These are phyloP conservation scores for Coemansia sp. DNA, from an alignment of 192 early-diverging fungal genomes.

Conservation along the genomic window DNA sequence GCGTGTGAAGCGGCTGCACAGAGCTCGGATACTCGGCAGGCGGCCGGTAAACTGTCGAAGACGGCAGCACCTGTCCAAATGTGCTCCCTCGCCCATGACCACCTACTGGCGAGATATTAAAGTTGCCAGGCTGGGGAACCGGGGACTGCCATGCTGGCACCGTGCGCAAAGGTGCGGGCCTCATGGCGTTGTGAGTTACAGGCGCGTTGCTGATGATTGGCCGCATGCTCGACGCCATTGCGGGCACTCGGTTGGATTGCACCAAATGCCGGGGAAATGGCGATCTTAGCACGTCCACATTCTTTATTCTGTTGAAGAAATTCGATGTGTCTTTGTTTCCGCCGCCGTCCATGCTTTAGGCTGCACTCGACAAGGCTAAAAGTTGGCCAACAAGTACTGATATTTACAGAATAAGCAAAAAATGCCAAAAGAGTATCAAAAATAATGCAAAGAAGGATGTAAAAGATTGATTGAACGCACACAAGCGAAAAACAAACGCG, in stretches of 20 bases:
- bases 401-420: conserved; percentile 15
- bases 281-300: conserved; percentile 37
- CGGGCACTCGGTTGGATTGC: conserved; percentile 9
- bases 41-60: conserved; percentile 12
- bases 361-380: not conserved
- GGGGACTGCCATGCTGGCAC: conserved; percentile 23
- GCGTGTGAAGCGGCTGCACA: conserved; percentile 35
- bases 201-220: conserved; percentile 1
- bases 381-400: not conserved
- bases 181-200: conserved; percentile 3
- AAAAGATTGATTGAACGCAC: too few species aligned
- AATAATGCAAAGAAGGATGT: too few species aligned
- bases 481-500: too few species aligned
- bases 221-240: conserved; percentile 14
- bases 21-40: conserved; percentile 35
- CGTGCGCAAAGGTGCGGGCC: conserved; percentile 16
- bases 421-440: too few species aligned
- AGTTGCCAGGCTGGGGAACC: not conserved
- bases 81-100: not conserved
- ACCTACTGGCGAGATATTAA: conserved; percentile 11
- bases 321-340: conserved; percentile 17
- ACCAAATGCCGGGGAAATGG: conserved; percentile 40
- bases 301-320: conserved; percentile 44
- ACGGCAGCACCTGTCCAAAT: conserved; percentile 3
- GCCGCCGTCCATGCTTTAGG: conserved; percentile 29